Evolutionary conservation across 2,329 filamentous ascomycete species (phyloP), one percentile per base, ranked within the genome.

Genomic region (Rugonectria rugulosa): DNA sequence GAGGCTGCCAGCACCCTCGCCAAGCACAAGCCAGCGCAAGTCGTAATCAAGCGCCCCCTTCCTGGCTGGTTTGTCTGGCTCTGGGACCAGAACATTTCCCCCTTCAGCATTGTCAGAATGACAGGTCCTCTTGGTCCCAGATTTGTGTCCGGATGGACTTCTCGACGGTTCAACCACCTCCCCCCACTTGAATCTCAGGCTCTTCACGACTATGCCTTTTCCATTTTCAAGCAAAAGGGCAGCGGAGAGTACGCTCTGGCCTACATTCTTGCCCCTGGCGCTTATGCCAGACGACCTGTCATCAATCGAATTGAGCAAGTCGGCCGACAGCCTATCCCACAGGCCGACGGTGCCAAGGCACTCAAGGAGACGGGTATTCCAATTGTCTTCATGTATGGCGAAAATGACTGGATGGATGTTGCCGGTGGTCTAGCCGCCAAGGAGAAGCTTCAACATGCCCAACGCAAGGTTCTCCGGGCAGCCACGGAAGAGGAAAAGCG

Each of bases 371-470:
- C 82, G 0, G 92, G 93, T 2, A 80, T 92, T 44, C 94, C 95
- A 0, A 80, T 98, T 26, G 84, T 98, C 8, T 85, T 99, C 71
- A 93, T 98, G 90, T 99, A 99, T 70, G 95, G 95, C 60, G 93
- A 98, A 67, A 88, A 95, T 69, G 95, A 99, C 78, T 99, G 95
- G 95, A 99, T 99, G 95, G 95, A 99, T 64, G 88, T 95, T 8
- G 86, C 87, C 0, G 95, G 93, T 23, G 95, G 95, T 0, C 85
- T 88, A 41, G 92, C 90, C 0, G 88, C 93, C 0, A 85, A 90
- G 68, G 85, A 93, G 74, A 92, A 89, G 72, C 82, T 98, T 11
- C 88, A 91, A 57, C 81, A 88, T 54, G 86, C 88, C 60, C 84
- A 83, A 61, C 75, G 76, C 21, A 83, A 84, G 44, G 79, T 83